phyloP scores from a whole-genome alignment of 2,329 filamentous ascomycete genomes.

The Diplocarpon rosae region DNA sequence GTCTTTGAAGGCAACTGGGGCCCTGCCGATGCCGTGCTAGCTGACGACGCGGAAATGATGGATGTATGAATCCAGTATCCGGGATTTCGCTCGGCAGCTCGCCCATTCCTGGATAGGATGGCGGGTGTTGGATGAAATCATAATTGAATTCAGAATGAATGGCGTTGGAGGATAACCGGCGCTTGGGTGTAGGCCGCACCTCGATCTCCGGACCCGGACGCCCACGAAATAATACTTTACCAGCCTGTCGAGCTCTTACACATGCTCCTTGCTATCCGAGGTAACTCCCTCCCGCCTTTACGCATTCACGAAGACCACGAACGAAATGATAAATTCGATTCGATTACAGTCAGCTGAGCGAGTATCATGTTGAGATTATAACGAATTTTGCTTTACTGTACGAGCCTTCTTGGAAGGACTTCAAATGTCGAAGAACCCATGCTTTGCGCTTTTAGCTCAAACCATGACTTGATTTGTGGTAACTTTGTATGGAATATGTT shows the following conservation, averaged over 20 bases:
- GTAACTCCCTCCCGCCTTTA: slow-evolving; percentile 13
- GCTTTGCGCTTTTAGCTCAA: slow-evolving; percentile 4
- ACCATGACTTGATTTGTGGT: slow-evolving; percentile 15
- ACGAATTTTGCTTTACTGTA: slow-evolving; percentile 1
- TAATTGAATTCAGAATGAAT: slow-evolving; percentile 15
- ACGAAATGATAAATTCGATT: slow-evolving; percentile 15
- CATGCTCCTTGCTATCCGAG: slow-evolving; percentile 19
- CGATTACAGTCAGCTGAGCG: slow-evolving; percentile 4
- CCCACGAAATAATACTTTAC: slow-evolving; percentile 12
- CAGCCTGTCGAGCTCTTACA: slow-evolving; percentile 11
- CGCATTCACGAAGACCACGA: slow-evolving; percentile 24
- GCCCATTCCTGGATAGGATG: slow-evolving; percentile 27
- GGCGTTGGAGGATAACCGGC: slow-evolving; percentile 21
- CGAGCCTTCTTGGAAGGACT: slow-evolving; percentile 3
- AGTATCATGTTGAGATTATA: slow-evolving; percentile 14
- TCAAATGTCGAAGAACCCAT: slow-evolving; percentile 3
- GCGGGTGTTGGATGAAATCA: slow-evolving; percentile 6
- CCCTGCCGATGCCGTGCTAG: slow-evolving; percentile 45
- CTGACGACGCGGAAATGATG: slow-evolving; percentile 29
- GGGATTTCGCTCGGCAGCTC: slow-evolving; percentile 15
- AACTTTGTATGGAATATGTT: slow-evolving; percentile 12
- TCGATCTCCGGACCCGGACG: slow-evolving; percentile 8
- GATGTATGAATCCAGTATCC: slow-evolving; percentile 22
- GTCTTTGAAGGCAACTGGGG: slow-evolving; percentile 96
- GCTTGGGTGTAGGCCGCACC: slow-evolving; percentile 8